Conservation (phyloP, 257 asterid species). For the Verbascum thapsus region DNA sequence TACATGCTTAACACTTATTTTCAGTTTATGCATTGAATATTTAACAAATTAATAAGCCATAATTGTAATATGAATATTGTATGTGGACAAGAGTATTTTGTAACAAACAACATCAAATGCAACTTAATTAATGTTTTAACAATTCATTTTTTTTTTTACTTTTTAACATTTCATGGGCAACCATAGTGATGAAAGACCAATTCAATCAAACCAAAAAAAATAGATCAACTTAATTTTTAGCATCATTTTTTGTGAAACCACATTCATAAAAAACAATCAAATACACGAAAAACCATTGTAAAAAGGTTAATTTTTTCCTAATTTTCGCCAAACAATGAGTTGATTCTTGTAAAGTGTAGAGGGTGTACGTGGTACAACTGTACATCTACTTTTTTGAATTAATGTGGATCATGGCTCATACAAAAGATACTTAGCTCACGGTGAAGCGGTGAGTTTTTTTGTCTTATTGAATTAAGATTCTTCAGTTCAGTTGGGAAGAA, state of each 20-base stretch:
- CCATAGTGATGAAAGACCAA: slow-evolving; percentile 20
- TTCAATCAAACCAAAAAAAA: too few species aligned
- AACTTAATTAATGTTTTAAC: background rate
- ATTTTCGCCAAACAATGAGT: slow-evolving; percentile 30
- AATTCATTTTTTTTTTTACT: background rate
- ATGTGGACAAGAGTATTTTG: slow-evolving; percentile 23
- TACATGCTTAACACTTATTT: background rate
- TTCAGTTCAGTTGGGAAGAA: too few species aligned
- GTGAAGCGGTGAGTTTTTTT: slow-evolving; percentile 17
- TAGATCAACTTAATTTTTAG: too few species aligned
- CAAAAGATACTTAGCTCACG: slow-evolving; percentile 11
- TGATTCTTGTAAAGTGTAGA: slow-evolving; percentile 15
- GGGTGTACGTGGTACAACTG: background rate
- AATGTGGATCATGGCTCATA: slow-evolving; percentile 28
- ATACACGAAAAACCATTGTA: slow-evolving; percentile 22
- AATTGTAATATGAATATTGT: slow-evolving; percentile 1
- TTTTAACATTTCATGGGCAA: slow-evolving; percentile 13
- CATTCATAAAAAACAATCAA: slow-evolving; percentile 18
- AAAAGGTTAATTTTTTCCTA: background rate
- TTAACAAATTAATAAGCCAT: background rate
- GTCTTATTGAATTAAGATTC: too few species aligned
- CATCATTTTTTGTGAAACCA: slow-evolving; percentile 18
- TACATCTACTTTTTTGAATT: slow-evolving; percentile 18
- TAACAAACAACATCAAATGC: slow-evolving; percentile 26
- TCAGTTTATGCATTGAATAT: slow-evolving; percentile 17